Conservation (phyloP, 805 yeast genomes). For the Candida berthetii region DNA sequence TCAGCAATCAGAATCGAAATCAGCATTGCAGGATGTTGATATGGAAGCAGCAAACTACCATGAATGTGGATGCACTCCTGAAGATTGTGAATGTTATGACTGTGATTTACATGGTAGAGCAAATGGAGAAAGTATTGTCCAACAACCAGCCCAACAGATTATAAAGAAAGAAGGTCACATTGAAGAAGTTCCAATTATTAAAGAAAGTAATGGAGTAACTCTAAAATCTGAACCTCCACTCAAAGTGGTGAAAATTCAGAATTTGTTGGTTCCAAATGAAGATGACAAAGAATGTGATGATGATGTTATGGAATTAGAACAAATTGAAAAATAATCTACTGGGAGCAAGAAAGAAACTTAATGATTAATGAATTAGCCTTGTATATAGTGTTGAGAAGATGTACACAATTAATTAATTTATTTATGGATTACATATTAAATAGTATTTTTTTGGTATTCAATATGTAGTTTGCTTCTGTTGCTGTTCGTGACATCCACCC, state of each 20-base stretch:
- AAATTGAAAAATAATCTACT: too few relatives aligned
- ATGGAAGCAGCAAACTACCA: constrained; percentile 3
- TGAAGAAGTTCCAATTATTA: too few relatives aligned
- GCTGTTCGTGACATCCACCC: background rate
- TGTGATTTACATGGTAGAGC: constrained; percentile 15
- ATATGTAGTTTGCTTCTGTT: background rate
- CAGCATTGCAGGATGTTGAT: background rate
- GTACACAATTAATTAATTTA: too few relatives aligned
- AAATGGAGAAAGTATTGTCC: constrained; percentile 8
- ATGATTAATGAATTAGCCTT: background rate
- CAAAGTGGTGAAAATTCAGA: too few relatives aligned
- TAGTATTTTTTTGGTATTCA: background rate
- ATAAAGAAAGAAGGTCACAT: too few relatives aligned
- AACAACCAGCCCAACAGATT: background rate
- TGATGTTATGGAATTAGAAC: too few relatives aligned
- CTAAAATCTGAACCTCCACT: too few relatives aligned
- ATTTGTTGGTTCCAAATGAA: too few relatives aligned
- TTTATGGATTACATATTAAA: too few relatives aligned
- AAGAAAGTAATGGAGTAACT: too few relatives aligned
- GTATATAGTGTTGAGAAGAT: background rate
- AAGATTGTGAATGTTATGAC: constrained; percentile 16
- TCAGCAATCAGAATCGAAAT: background rate
- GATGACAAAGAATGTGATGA: too few relatives aligned
- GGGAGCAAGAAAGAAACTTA: too few relatives aligned
- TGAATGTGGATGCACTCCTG: constrained; percentile 16